phyloP scores from a whole-genome alignment of 306 rosid genomes.

The Bauhinia variegata region DNA sequence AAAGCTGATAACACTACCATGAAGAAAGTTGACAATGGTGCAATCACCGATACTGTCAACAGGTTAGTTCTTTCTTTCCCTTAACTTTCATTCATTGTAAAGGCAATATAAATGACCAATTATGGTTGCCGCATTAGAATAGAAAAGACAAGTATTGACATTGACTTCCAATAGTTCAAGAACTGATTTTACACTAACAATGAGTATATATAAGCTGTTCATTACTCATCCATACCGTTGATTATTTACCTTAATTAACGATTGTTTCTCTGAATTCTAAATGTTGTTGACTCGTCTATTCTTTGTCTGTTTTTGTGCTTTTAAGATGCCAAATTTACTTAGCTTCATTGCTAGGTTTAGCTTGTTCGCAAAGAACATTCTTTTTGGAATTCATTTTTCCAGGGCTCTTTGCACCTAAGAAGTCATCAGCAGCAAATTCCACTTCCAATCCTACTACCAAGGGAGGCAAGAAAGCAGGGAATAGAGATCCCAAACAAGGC shows the following conservation, averaged over 20 bases:
- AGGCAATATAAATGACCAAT: no score
- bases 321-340: background rate
- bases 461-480: constrained; percentile 77
- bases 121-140: background rate
- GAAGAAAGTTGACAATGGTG: constrained; percentile 48
- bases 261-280: no score
- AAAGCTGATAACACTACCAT: constrained; percentile 50
- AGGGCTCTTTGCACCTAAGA: constrained; percentile 74
- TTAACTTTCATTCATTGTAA: no score
- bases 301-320: constrained; percentile 12
- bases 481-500: constrained; percentile 86
- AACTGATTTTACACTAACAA: background rate
- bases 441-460: constrained; percentile 55
- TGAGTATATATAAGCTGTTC: background rate
- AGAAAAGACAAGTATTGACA: background rate
- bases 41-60: constrained; percentile 40
- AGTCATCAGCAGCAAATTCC: constrained; percentile 54
- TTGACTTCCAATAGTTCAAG: constrained; percentile 1
- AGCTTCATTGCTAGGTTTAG: constrained; percentile 1
- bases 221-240: constrained; percentile 5
- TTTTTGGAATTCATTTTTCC: constrained; percentile 36
- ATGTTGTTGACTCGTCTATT: background rate
- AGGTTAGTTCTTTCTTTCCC: no score
- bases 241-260: background rate
- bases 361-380: constrained; percentile 27